Conservation (phyloP, 495 filamentous ascomycete species). For the Penicillium egyptiacum region DNA sequence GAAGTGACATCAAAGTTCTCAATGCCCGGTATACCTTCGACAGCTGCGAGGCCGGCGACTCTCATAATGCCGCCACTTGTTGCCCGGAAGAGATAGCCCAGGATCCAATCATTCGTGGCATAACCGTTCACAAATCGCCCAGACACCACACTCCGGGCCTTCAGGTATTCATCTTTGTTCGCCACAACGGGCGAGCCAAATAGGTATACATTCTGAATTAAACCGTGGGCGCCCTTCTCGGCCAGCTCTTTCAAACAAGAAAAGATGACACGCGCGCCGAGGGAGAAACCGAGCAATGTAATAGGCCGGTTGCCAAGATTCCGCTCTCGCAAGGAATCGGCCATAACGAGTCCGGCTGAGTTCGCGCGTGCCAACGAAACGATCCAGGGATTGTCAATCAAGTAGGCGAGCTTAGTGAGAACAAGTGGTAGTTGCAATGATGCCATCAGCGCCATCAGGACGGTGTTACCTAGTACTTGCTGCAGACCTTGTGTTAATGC, state of each 20-base stretch:
- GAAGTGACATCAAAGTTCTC: conserved; percentile 91
- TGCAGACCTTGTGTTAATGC: conserved; percentile 94
- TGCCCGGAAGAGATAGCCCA: conserved; percentile 94
- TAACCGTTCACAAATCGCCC: conserved; percentile 95
- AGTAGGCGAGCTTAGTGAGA: conserved; percentile 89
- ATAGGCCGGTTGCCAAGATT: conserved; percentile 90
- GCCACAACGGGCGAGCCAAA: conserved; percentile 92
- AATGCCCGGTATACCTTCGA: conserved; percentile 74
- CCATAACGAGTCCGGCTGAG: conserved; percentile 86
- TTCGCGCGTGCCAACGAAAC: conserved; percentile 89
- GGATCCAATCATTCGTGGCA: conserved; percentile 93
- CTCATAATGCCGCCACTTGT: conserved; percentile 90
- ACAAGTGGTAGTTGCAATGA: conserved; percentile 91
- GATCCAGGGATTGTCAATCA: conserved; percentile 98
- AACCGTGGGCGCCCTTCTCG: conserved; percentile 78
- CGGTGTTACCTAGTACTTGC: conserved; percentile 89
- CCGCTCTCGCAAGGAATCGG: conserved; percentile 88
- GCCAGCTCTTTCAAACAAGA: conserved; percentile 87
- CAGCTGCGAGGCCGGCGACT: conserved; percentile 81
- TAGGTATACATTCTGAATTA: conserved; percentile 93
- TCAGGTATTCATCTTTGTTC: conserved; percentile 86
- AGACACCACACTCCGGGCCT: conserved; percentile 74
- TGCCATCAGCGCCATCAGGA: conserved; percentile 86
- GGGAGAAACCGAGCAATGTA: conserved; percentile 94
- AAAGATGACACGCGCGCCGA: conserved; percentile 91